Evolutionary conservation across 306 rosid genomes (phyloP), one percentile per base, ranked within the genome.

Genomic region (Prunus persica): DNA sequence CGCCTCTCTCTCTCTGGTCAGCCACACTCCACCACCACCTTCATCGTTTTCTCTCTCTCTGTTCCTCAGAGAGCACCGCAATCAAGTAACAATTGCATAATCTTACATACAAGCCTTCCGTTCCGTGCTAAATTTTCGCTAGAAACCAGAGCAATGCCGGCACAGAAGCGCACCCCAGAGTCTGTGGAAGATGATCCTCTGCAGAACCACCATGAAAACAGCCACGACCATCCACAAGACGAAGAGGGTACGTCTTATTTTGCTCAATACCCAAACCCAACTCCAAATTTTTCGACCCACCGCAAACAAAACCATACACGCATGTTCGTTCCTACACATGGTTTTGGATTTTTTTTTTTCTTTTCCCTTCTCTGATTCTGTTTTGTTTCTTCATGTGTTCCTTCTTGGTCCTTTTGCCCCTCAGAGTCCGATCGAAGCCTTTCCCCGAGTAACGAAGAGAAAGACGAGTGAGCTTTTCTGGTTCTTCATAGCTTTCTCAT

Each of bases 341-440:
- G 73, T n/a, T 85, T 8, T 71, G 60, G 73, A 51, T 75, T 75
- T 79, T 30, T 16, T 16, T 54, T n/a, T 73, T 11, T 62, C 54
- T 76, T 74, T 78, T 27, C 15, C 47, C n/a, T 74, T 13, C 67
- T 66, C 70, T 81, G 84, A 62, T 85, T 50, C 22, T 25, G 58
- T 73, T 66, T 52, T 55, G 75, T 49, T 68, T 64, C 56, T 72
- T 86, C 49, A 24, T 81, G 76, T 34, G 32, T 43, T 43, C 76
- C 63, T 72, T 68, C 63, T 83, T 45, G 28, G 18, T 78, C 54
- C 43, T 45, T 79, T 71, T 76, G 64, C 74, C 49, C 27, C 18
- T 10, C 89, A 90, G 97, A 88, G 73, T 87, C 87, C 72, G 96
- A 89, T 93, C 86, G 83, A 69, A 87, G 88, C 77, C 50, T 70